Percentiles rank a stretch among this genome's conserved stretches.
Conservation (phyloP, 345 rosid genomes). For the Aurinia saxatilis region DNA sequence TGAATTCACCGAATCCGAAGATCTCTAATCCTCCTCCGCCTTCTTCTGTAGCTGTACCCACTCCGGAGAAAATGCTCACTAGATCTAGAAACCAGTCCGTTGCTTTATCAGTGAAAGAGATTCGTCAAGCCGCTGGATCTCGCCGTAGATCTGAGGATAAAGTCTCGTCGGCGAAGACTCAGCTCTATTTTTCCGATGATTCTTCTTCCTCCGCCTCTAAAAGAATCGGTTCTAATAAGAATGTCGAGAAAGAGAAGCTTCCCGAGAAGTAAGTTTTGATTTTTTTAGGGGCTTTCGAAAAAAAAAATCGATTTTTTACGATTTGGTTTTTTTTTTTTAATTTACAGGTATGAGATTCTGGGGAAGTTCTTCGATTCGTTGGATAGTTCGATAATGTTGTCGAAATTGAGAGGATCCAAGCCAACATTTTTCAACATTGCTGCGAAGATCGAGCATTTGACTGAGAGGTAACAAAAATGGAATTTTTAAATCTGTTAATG, state of each 20-base stretch:
- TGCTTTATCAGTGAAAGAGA: conserved; percentile 51
- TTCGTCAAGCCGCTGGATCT: conserved; percentile 49
- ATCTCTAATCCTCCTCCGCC: conserved; percentile 10
- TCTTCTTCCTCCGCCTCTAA: conserved; percentile 13
- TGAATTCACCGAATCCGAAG: conserved; percentile 5
- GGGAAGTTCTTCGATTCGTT: conserved; percentile 58
- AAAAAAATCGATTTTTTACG: not conserved
- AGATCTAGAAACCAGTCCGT: conserved; percentile 48
- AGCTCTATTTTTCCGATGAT: conserved; percentile 29
- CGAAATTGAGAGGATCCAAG: conserved; percentile 46
- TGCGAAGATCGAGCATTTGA: conserved; percentile 50
- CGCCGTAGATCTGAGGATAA: conserved; percentile 32
- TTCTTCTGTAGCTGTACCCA: conserved; percentile 28
- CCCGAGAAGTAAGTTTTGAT: conserved; percentile 37
- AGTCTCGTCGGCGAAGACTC: conserved; percentile 34
- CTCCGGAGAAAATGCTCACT: conserved; percentile 35
- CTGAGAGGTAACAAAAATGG: conserved; percentile 68
- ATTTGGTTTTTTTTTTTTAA: not conserved
- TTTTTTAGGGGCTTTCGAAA: not conserved
- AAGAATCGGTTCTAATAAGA: conserved; percentile 4
- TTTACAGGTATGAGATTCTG: conserved; percentile 48
- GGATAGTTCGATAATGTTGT: conserved; percentile 48
- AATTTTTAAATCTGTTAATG: not conserved
- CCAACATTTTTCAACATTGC: conserved; percentile 48
- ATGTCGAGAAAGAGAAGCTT: conserved; percentile 18